Percentiles rank a stretch among this genome's conserved stretches.
These are phyloP conservation scores for Stellera chamaejasme DNA, from an alignment of 345 rosid species.

Conservation along the genomic window DNA sequence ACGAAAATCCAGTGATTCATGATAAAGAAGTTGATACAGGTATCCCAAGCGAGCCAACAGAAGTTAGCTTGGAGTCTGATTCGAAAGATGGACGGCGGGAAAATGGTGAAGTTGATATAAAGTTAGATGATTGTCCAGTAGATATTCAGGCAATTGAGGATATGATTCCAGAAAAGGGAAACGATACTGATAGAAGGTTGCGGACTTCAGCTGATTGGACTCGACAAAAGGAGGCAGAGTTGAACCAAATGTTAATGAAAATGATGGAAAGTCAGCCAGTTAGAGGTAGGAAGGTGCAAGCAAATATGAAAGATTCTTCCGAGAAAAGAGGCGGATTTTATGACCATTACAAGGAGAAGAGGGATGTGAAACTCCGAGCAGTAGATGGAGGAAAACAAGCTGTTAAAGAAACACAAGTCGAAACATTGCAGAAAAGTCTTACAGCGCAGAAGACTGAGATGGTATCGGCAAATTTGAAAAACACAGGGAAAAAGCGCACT, in stretches of 20 bases:
- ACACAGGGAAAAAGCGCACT: slow-evolving; percentile 24
- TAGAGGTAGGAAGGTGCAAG: slow-evolving; percentile 16
- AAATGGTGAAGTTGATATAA: slow-evolving; percentile 16
- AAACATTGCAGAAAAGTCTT: slow-evolving; percentile 40
- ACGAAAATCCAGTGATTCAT: slow-evolving; percentile 16
- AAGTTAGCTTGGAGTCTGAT: slow-evolving; percentile 25
- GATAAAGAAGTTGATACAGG: slow-evolving; percentile 19
- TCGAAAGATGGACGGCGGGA: slow-evolving; percentile 12
- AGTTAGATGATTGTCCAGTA: slow-evolving; percentile 18
- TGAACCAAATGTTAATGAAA: slow-evolving; percentile 43
- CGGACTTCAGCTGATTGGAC: slow-evolving; percentile 38
- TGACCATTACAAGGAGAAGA: slow-evolving; percentile 46
- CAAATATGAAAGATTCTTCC: slow-evolving; percentile 16
- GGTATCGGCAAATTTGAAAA: slow-evolving; percentile 27
- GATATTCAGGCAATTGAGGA: slow-evolving; percentile 17
- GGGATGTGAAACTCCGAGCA: slow-evolving; percentile 53
- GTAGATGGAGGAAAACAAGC: slow-evolving; percentile 40
- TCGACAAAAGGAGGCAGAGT: slow-evolving; percentile 44
- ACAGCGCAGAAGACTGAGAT: slow-evolving; percentile 44
- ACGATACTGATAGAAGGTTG: slow-evolving; percentile 24
- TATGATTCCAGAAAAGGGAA: slow-evolving; percentile 10
- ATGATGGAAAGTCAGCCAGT: slow-evolving; percentile 31
- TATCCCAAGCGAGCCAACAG: slow-evolving; percentile 14
- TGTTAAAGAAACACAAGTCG: slow-evolving; percentile 42
- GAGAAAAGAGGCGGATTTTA: slow-evolving; percentile 52